Percentiles rank a stretch among this genome's conserved stretches.
Conservation (phyloP, 371 early-diverging fungal genomes). For the Umbelopsis sp. region DNA sequence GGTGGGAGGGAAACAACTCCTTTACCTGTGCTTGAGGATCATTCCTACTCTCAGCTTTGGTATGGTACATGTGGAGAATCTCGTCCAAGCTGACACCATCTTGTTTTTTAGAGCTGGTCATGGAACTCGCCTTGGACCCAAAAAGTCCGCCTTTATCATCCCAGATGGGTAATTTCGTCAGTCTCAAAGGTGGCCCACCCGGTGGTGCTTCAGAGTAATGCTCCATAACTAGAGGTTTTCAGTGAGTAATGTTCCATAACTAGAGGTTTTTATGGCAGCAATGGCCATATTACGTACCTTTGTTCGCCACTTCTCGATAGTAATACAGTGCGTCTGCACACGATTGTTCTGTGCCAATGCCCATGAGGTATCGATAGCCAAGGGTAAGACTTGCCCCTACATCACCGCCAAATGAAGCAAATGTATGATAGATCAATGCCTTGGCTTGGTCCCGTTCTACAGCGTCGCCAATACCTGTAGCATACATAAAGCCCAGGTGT, state of each 20-base stretch:
- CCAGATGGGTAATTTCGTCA: slow-evolving; percentile 69
- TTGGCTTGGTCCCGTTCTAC: slow-evolving; percentile 66
- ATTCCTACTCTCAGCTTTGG: slow-evolving; percentile 71
- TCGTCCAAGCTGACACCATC: slow-evolving; percentile 69
- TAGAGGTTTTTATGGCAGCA: not conserved
- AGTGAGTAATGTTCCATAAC: not conserved
- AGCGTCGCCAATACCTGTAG: slow-evolving; percentile 83
- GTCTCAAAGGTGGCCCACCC: slow-evolving; percentile 76
- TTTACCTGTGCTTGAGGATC: slow-evolving; percentile 64
- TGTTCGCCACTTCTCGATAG: slow-evolving; percentile 82
- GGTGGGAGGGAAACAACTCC: not conserved
- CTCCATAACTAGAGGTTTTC: slow-evolving; percentile 57
- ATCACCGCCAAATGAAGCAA: slow-evolving; percentile 82
- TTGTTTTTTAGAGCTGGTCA: slow-evolving; percentile 35
- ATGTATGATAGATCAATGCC: slow-evolving; percentile 81
- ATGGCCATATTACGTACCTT: slow-evolving; percentile 46
- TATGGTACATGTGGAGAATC: slow-evolving; percentile 77
- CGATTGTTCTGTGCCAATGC: slow-evolving; percentile 80
- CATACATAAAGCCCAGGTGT: slow-evolving; percentile 86
- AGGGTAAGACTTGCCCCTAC: slow-evolving; percentile 81
- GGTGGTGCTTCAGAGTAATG: slow-evolving; percentile 81
- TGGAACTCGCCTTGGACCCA: slow-evolving; percentile 71
- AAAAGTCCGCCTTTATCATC: slow-evolving; percentile 84
- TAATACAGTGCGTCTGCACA: slow-evolving; percentile 80
- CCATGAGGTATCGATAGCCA: slow-evolving; percentile 81